Conservation (phyloP, 1,284 basidiomycete genomes). For the Rhodotorula sp. region DNA sequence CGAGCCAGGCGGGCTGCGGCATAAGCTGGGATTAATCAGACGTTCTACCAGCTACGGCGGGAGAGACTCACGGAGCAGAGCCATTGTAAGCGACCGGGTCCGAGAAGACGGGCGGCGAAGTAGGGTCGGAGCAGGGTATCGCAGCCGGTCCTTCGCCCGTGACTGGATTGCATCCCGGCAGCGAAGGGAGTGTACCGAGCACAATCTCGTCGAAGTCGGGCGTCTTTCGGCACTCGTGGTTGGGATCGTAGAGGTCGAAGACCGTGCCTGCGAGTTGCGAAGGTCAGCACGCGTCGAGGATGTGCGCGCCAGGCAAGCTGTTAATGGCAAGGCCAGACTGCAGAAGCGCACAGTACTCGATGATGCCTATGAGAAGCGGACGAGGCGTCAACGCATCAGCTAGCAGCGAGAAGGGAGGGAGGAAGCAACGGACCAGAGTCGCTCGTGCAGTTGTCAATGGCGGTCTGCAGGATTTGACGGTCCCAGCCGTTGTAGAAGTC, state of each 20-base stretch:
- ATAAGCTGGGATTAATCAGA: not conserved
- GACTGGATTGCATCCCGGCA: conserved; percentile 48
- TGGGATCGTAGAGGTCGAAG: conserved; percentile 30
- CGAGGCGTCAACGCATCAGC: too few species aligned
- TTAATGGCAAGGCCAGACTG: conserved; percentile 44
- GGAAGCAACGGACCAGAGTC: conserved; percentile 22
- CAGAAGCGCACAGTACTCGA: conserved; percentile 53
- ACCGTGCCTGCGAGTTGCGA: conserved; percentile 3
- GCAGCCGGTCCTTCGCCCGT: conserved; percentile 35
- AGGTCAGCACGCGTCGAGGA: conserved; percentile 21
- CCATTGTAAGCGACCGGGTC: conserved; percentile 19
- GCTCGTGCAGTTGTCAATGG: conserved; percentile 57
- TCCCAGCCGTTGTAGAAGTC: conserved; percentile 56
- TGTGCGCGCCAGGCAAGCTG: conserved; percentile 38
- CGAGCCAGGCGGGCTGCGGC: conserved; percentile 17
- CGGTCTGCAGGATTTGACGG: conserved; percentile 52
- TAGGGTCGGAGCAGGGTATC: conserved; percentile 23
- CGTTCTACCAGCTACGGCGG: too few species aligned
- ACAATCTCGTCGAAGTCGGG: conserved; percentile 49
- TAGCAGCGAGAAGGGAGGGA: too few species aligned
- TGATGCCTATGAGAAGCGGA: conserved; percentile 43
- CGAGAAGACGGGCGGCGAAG: conserved; percentile 7
- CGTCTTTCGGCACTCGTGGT: conserved; percentile 48
- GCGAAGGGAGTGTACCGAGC: conserved; percentile 33
- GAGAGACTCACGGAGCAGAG: conserved; percentile 1